Base-by-base conservation (phyloP, 768 basidiomycete genomes). In the Pleurotus cornucopiae region DNA sequence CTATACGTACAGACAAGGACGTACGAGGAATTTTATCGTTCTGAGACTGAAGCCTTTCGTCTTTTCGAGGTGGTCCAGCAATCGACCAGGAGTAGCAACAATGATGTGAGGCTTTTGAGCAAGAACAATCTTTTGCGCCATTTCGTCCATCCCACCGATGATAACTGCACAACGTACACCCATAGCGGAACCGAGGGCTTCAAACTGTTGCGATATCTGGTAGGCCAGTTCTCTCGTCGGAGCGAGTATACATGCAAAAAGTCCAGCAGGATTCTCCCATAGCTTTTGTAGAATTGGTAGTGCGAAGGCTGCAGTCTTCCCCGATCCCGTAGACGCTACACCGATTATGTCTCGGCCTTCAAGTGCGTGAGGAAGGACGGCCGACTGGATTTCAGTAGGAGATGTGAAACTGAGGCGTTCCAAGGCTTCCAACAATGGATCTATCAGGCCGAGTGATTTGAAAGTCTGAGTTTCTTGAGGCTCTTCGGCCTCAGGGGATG, bases 151-250 rank as follows among this genome's bases (percentile, higher is more conserved):
- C 20, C 97, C 97, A 64, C 97, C 97, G n/a, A 98, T 91, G 59
- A 99, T 82, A 9, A 94, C 91, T 0, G 85, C 84, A 66, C 89
- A 91, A 37, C 97, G 83, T 5, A 93, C 94, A 26, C 96, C 97
- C 79, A 98, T 94, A 9, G 88, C 81, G 21, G 92, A 86, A 6
- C 97, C 97, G 37, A 99, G 74, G 1, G 91, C 82, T 62, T 95
- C 91, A 64, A 99, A 93, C 66, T 96, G 94, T 62, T 98, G 90
- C n/a, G 93, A 86, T 66, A 99, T 99, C 72, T 99, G 97, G 72
- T 89, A 95, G 30, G 97, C 97, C 62, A 99, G 77, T 73, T 99
- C 97, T 64, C 96, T 86, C n/a, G 97, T 99, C 11, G 97, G 97
- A 13, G 96, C 94, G 39, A 99, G 79, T 13, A 98, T 85, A 65